A percentile compares a stretch with the other conserved stretches of the same genome.
These are phyloP conservation scores for Ilex aquifolium DNA, from an alignment of 257 asterid species.

Conservation along the genomic window DNA sequence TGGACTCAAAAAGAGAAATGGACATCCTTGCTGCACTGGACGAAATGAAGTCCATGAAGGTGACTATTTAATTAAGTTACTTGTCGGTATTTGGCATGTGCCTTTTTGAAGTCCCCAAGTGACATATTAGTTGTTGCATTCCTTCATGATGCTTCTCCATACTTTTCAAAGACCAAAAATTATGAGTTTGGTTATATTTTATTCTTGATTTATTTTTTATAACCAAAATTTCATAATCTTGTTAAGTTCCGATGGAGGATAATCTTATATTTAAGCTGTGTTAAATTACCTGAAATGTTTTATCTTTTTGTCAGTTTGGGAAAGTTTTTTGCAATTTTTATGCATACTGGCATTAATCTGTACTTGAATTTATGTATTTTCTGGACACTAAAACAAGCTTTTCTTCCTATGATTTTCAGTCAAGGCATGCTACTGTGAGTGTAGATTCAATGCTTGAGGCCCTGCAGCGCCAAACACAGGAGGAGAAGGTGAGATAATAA, in stretches of 20 bases:
- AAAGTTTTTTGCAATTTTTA: neutral
- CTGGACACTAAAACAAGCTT: neutral
- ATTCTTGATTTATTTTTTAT: too few relatives aligned
- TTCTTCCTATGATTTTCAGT: slow-evolving; percentile 31
- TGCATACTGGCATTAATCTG: neutral
- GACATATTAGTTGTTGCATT: neutral
- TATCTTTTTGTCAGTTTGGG: too few relatives aligned
- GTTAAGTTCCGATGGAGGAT: too few relatives aligned
- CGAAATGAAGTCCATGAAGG: slow-evolving; percentile 95
- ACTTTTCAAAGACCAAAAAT: too few relatives aligned
- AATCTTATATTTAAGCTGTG: too few relatives aligned
- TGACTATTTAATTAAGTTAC: slow-evolving; percentile 11
- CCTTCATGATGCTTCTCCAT: too few relatives aligned
- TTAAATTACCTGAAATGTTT: too few relatives aligned
- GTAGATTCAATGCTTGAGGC: slow-evolving; percentile 89
- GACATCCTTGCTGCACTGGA: slow-evolving; percentile 86
- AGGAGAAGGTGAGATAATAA: slow-evolving; percentile 32
- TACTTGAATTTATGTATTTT: slow-evolving; percentile 3
- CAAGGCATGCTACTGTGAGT: slow-evolving; percentile 82
- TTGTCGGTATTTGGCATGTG: neutral
- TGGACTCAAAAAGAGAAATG: slow-evolving; percentile 88
- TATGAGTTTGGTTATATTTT: too few relatives aligned
- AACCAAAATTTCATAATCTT: too few relatives aligned
- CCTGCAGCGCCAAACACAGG: slow-evolving; percentile 51
- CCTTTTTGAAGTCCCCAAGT: neutral